Evolutionary conservation across 2,329 filamentous ascomycete species (phyloP), one percentile per base, ranked within the genome.

Genomic region (Sarocladiaceae sp.): DNA sequence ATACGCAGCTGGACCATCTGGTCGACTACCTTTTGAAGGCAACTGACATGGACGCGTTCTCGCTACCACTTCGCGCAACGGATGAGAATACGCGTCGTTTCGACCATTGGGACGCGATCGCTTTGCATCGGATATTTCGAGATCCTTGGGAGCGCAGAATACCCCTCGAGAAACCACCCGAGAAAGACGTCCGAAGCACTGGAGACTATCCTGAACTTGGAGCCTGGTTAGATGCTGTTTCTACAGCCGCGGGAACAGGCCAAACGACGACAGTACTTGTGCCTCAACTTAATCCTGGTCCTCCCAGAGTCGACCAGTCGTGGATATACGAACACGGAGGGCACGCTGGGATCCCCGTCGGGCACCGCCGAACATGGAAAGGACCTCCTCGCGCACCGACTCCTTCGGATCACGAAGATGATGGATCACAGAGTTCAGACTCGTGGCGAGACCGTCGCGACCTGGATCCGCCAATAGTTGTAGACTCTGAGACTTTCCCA

Each of bases 131-230:
- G 10, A 37, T 37, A 26, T 50, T 50, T 20, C 29, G 47, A 12
- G 47, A 50, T 37, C 47, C 47, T 37, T 50, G 47, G 47, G 47
- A 50, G 28, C 47, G 47, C 18, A 36, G 33, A 20, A 50, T 50
- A 23, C 31, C 29, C 7, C 29, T 25, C 22, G n/a, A 50, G 10
- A 36, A 13, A 23, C 47, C 47, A 50, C 17, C 29, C 5, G 47
- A 37, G 15, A 25, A n/a, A 22, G 47, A 50, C 18, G 33, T 37
- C 13, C 10, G 25, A 15, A 20, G 22, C 18, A 15, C 22, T 8
- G 10, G 22, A 8, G 47, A 50, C 47, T 36, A 36, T 25, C 33
- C 29, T 10, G 47, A 37, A 22, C 29, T 36, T 8, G 47, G 10
- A 15, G 47, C 10, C 4, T 23, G 5, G 25, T 25, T 50, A 15